Percentiles rank a stretch among this genome's conserved stretches.
Conservation (phyloP, 306 rosid genomes). For the Calophaca sinica region DNA sequence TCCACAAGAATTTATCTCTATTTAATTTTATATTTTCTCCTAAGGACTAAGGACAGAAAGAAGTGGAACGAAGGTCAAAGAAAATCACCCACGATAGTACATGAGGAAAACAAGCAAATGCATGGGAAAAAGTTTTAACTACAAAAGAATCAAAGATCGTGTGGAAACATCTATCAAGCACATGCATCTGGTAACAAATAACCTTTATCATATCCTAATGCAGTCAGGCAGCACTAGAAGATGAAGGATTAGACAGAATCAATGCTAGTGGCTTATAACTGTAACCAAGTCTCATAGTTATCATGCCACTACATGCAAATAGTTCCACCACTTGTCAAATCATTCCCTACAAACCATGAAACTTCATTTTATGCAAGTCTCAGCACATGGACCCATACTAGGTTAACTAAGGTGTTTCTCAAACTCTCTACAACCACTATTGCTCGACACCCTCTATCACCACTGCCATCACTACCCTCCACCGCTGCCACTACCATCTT, state of each 20-base stretch:
- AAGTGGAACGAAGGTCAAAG: constrained; percentile 5
- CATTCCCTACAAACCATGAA: background rate
- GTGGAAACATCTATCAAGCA: constrained; percentile 11
- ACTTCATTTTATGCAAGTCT: constrained; percentile 22
- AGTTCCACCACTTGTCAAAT: constrained; percentile 20
- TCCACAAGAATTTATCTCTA: constrained; percentile 1
- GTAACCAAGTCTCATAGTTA: constrained; percentile 34
- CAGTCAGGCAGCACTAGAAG: constrained; percentile 20
- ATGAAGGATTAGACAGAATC: constrained; percentile 35
- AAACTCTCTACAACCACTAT: too few relatives aligned
- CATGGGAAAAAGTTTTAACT: background rate
- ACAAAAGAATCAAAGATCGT: constrained; percentile 16
- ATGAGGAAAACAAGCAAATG: constrained; percentile 17
- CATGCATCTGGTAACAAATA: constrained; percentile 18
- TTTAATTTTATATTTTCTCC: background rate
- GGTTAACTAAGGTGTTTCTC: background rate
- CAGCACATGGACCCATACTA: background rate
- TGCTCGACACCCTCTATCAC: too few relatives aligned
- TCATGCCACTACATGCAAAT: constrained; percentile 19
- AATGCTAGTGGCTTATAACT: constrained; percentile 31
- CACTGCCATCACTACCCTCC: too few relatives aligned
- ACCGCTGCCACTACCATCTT: too few relatives aligned
- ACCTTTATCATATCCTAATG: background rate
- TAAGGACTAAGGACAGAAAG: background rate
- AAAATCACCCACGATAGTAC: constrained; percentile 1